Conservation (phyloP, 2,329 filamentous ascomycete species). For the Sporothrix brasiliensis region DNA sequence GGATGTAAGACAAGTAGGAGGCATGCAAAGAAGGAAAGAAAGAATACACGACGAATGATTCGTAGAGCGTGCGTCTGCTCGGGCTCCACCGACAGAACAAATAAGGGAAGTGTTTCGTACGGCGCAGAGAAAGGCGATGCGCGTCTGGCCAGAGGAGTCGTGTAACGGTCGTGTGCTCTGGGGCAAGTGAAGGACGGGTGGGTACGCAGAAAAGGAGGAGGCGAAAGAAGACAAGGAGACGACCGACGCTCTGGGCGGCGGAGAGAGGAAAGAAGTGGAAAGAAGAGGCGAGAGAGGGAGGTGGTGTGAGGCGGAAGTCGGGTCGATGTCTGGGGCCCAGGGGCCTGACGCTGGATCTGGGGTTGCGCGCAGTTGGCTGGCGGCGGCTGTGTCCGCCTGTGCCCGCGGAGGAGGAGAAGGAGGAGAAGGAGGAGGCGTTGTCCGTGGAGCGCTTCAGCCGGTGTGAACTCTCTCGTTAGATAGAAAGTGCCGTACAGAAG, state of each 20-base stretch:
- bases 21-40: neutral
- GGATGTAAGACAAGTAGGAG: neutral
- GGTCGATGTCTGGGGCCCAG: neutral
- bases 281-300: neutral
- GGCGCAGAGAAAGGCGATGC: neutral
- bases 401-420: neutral
- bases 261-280: neutral
- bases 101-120: no score
- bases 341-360: neutral
- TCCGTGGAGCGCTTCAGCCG: neutral
- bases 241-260: no score
- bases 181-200: neutral
- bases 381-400: constrained; percentile 6
- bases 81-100: neutral
- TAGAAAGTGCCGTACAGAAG: neutral
- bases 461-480: neutral
- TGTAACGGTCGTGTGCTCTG: neutral
- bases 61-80: neutral
- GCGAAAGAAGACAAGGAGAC: neutral
- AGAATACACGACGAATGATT: neutral
- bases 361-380: neutral
- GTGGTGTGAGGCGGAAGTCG: constrained; percentile 20
- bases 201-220: neutral
- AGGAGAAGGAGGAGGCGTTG: neutral
- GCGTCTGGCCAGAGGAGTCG: neutral